phyloP scores from a whole-genome alignment of 2,329 filamentous ascomycete species.

The Cladosporium sp. region DNA sequence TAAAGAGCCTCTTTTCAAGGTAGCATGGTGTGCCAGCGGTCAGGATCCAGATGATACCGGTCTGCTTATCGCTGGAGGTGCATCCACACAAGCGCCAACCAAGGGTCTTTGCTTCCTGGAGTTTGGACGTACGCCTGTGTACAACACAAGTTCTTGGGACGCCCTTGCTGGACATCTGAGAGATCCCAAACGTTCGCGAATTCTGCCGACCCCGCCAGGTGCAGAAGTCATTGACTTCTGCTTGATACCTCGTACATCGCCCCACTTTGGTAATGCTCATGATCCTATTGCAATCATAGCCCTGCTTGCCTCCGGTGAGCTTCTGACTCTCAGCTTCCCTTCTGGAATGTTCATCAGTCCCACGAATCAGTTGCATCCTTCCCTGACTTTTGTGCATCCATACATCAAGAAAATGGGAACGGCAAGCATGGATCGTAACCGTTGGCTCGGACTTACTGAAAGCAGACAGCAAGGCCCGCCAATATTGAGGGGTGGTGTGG shows the following conservation, averaged over 20 bases:
- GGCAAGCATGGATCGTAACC: slow-evolving; percentile 68
- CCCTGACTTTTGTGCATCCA: slow-evolving; percentile 81
- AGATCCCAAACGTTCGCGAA: slow-evolving; percentile 65
- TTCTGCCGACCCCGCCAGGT: slow-evolving; percentile 71
- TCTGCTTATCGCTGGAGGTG: slow-evolving; percentile 79
- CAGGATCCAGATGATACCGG: slow-evolving; percentile 90
- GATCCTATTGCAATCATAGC: slow-evolving; percentile 84
- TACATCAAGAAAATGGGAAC: slow-evolving; percentile 72
- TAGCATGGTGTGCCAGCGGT: slow-evolving; percentile 86
- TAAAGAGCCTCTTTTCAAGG: slow-evolving; percentile 70
- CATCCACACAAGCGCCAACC: slow-evolving; percentile 59
- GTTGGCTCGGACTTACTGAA: slow-evolving; percentile 91
- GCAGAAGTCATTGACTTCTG: slow-evolving; percentile 77
- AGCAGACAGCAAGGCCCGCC: slow-evolving; percentile 72
- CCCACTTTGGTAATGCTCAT: slow-evolving; percentile 81
- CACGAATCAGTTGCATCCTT: slow-evolving; percentile 88
- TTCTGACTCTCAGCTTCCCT: slow-evolving; percentile 87
- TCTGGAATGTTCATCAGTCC: slow-evolving; percentile 86
- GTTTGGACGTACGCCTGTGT: slow-evolving; percentile 80
- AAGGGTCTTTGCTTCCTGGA: slow-evolving; percentile 87
- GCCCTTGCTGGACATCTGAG: slow-evolving; percentile 72
- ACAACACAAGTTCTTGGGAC: slow-evolving; percentile 89
- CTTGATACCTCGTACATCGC: slow-evolving; percentile 74
- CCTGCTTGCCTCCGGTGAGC: slow-evolving; percentile 77
- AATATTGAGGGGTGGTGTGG: slow-evolving; percentile 74